Base-by-base conservation (phyloP, 345 rosid species). In the Anacardium occidentale region DNA sequence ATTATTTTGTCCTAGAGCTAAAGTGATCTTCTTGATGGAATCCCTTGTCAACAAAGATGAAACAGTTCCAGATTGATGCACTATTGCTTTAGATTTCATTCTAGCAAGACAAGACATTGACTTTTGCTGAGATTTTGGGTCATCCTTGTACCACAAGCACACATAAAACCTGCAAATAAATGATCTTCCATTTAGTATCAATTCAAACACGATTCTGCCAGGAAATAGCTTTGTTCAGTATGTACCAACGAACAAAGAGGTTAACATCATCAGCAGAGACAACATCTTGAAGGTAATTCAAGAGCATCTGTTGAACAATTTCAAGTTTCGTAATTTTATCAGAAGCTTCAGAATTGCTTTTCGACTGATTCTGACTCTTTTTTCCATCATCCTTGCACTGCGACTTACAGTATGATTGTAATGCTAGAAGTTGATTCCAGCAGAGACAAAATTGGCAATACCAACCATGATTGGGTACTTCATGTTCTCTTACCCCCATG, bases 141-240 rank as follows among this genome's bases (percentile, higher is more conserved):
- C 94, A 82, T 92, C 98, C 82, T 95, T 95, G 81, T 80, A 91
- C 99, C 99, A 95, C 61, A 91, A 67, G 88, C 94, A 92, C 32
- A 92, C 78, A 84, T 95, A 92, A 79, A 89, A 89, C 99, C 99
- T 95, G 94, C 83, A 85, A 37, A 74, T 18, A 74, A 60, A 55
- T 69, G 40, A 77, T 32, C 47, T 57, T 67, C 57, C 26, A 60
- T 68, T 67, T 75, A 68, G 68, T 57, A 74, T 60, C 80, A 61
- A 75, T 64, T 47, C 5, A 83, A 73, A 67, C 17, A 72, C 18
- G 63, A 17, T 18, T 44, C 12, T 51, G 17, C 6, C 10, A 61
- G 58, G 48, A 72, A 70, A 69, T 70, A 68, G 77, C 18, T 45
- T 76, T 48, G 32, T 62, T 69, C 45, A 52, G 50, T 53, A 84